Evolutionary conservation across 441 rosid genomes (phyloP).

Genomic region (Croton laevigatus): DNA sequence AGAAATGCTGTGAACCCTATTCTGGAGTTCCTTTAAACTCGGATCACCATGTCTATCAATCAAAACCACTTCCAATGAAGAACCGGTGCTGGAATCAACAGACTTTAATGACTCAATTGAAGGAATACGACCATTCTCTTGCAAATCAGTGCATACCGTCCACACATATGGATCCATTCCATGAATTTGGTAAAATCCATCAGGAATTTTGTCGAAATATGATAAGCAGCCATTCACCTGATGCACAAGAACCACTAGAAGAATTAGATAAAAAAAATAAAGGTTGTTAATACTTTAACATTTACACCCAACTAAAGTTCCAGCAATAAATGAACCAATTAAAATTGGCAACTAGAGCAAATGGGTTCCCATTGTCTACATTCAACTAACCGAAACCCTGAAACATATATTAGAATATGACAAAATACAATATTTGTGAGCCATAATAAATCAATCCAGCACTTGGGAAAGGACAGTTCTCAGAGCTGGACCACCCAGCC

Average conservation of each 20-base stretch:
- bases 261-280: not conserved
- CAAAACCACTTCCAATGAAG: constrained; percentile 77
- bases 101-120: constrained; percentile 79
- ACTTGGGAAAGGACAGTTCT: not conserved
- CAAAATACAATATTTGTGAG: not conserved
- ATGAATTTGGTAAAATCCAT: constrained; percentile 88
- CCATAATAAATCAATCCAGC: not conserved
- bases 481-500: not conserved
- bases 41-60: constrained; percentile 76
- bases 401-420: not conserved
- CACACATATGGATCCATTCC: constrained; percentile 92
- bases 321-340: not conserved
- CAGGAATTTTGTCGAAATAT: constrained; percentile 87
- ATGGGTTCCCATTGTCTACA: not conserved
- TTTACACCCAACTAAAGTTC: not conserved
- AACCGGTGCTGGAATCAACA: constrained; percentile 55
- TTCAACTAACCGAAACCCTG: not conserved
- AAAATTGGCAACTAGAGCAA: not conserved
- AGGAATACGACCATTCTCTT: constrained; percentile 82
- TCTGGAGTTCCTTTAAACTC: constrained; percentile 76
- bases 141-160: constrained; percentile 86
- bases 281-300: not conserved
- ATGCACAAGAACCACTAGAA: constrained; percentile 25
- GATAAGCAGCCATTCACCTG: constrained; percentile 98
- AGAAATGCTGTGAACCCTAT: constrained; percentile 69